A percentile compares a stretch with the other conserved stretches of the same genome.
These are phyloP conservation scores for Conticribra guillardii DNA, from an alignment of 108 stramenopile species.

Conservation along the genomic window DNA sequence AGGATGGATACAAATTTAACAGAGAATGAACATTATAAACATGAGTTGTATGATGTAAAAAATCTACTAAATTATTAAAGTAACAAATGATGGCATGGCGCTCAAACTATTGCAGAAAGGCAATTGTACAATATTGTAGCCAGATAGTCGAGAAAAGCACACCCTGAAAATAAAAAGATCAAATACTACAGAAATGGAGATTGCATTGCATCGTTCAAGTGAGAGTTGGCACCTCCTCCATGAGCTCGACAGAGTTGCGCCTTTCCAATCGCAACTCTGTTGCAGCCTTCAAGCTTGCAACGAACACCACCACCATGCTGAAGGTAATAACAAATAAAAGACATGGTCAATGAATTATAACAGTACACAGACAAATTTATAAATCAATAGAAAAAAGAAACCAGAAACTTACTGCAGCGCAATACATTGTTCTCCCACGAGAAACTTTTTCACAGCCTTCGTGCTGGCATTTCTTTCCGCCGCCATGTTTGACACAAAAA, in stretches of 20 bases:
- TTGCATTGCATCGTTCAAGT: no score
- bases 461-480: slow-evolving; percentile 91
- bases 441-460: slow-evolving; percentile 85
- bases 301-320: slow-evolving; percentile 95
- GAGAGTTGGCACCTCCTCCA: slow-evolving; percentile 82
- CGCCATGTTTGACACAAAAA: slow-evolving; percentile 98
- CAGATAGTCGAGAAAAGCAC: no score
- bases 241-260: slow-evolving; percentile 93
- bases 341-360: slow-evolving; percentile 5
- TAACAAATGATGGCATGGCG: no score
- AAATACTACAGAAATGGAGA: no score
- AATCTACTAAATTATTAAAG: no score
- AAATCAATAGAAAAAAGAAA: neutral
- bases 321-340: slow-evolving; percentile 40
- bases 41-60: no score
- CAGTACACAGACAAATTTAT: neutral
- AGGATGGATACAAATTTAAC: no score
- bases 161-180: no score
- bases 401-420: slow-evolving; percentile 72
- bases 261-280: slow-evolving; percentile 94
- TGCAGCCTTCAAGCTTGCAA: slow-evolving; percentile 94
- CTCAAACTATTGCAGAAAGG: no score
- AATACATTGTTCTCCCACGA: slow-evolving; percentile 83
- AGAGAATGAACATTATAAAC: no score
- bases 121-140: no score